A percentile compares a stretch with the other conserved stretches of the same genome.
Evolutionary conservation across 768 basidiomycete species (phyloP).

Genomic region (Hypholoma sublateritium): DNA sequence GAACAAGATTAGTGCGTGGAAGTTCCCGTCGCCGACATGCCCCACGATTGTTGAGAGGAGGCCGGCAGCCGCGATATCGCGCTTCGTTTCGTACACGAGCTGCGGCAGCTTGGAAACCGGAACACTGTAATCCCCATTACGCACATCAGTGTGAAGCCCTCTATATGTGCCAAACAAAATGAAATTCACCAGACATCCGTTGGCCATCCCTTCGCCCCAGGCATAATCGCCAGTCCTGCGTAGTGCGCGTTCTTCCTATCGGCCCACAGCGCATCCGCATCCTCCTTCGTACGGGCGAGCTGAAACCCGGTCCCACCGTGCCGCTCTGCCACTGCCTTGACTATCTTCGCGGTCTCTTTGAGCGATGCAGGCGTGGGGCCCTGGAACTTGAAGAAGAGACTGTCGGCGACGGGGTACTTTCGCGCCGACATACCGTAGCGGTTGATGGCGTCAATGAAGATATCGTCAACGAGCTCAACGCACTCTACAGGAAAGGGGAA

Average conservation of each 20-base stretch:
- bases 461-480: slow-evolving; percentile 77
- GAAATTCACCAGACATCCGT: slow-evolving; percentile 72
- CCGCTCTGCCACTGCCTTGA: slow-evolving; percentile 55
- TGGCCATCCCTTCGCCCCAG: slow-evolving; percentile 58
- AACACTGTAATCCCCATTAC: slow-evolving; percentile 33
- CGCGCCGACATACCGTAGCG: slow-evolving; percentile 50
- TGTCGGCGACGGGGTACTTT: slow-evolving; percentile 64
- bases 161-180: not conserved
- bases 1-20: slow-evolving; percentile 55
- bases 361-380: slow-evolving; percentile 61
- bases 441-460: slow-evolving; percentile 65
- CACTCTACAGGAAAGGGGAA: slow-evolving; percentile 53
- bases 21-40: slow-evolving; percentile 72
- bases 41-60: slow-evolving; percentile 69
- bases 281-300: slow-evolving; percentile 60
- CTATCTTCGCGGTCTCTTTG: slow-evolving; percentile 59
- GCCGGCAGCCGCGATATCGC: slow-evolving; percentile 59
- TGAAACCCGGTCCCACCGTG: slow-evolving; percentile 70
- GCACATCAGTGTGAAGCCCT: not conserved
- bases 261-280: slow-evolving; percentile 74
- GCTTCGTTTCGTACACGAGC: slow-evolving; percentile 66
- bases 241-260: slow-evolving; percentile 69
- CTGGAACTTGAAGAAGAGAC: slow-evolving; percentile 87
- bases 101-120: slow-evolving; percentile 66
- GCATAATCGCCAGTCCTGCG: slow-evolving; percentile 53